Percentiles rank a stretch among this genome's conserved stretches.
These are phyloP conservation scores for Beauveria medogensis DNA, from an alignment of 2,329 filamentous ascomycete species.

Conservation along the genomic window DNA sequence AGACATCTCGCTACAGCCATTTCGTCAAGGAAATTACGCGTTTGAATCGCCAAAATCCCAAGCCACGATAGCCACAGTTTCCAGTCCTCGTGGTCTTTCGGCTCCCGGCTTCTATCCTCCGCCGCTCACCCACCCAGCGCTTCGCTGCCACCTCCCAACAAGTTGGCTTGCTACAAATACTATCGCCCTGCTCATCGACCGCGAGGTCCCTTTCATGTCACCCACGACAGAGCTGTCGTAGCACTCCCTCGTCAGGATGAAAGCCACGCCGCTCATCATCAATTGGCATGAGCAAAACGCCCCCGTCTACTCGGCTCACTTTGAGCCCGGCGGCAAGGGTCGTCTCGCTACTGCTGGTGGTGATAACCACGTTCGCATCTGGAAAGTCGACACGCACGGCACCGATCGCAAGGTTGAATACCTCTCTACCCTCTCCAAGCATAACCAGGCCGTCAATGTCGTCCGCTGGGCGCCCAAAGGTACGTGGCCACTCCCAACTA, in stretches of 20 bases:
- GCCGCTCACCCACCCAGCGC: neutral
- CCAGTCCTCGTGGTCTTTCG: neutral
- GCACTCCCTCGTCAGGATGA: constrained; percentile 55
- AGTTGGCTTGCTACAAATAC: neutral
- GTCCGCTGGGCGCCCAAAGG: constrained; percentile 93
- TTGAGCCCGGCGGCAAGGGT: constrained; percentile 85
- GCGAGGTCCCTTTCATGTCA: constrained; percentile 4
- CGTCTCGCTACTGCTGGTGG: constrained; percentile 89
- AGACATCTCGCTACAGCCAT: neutral
- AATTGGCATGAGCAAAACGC: constrained; percentile 98
- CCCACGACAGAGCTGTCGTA: neutral
- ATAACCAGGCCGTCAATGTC: constrained; percentile 96
- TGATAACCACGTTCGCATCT: constrained; percentile 93
- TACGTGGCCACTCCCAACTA: constrained; percentile 29
- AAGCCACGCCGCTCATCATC: constrained; percentile 90
- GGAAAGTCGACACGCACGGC: constrained; percentile 79
- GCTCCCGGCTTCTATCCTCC: neutral
- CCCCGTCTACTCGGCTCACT: constrained; percentile 95
- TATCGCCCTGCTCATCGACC: neutral
- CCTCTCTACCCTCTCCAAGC: constrained; percentile 82
- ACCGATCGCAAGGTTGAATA: constrained; percentile 88
- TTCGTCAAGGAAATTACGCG: neutral
- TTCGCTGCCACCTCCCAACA: neutral
- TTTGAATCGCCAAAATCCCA: neutral
- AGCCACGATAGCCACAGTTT: constrained; percentile 1